Conservation (phyloP, 2,329 filamentous ascomycete species). For the Nannizzia gypsea region DNA sequence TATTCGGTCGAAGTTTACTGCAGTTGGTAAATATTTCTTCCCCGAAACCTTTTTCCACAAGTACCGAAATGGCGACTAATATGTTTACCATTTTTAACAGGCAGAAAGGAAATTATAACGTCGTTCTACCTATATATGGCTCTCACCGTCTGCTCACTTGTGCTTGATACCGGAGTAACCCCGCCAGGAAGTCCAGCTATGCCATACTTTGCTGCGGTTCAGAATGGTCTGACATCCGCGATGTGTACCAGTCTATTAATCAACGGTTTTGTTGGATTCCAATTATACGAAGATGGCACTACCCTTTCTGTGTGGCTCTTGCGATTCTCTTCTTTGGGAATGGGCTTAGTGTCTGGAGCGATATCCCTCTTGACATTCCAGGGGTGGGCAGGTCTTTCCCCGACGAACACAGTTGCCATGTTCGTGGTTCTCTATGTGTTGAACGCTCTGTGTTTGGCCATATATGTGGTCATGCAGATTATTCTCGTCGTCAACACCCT, state of each 20-base stretch:
- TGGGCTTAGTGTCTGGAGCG: constrained; percentile 77
- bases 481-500: constrained; percentile 80
- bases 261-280: constrained; percentile 97
- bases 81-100: constrained; percentile 24
- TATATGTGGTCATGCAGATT: constrained; percentile 81
- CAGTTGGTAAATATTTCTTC: constrained; percentile 58
- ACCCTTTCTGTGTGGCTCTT: constrained; percentile 88
- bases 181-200: constrained; percentile 70
- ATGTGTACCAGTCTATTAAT: constrained; percentile 81
- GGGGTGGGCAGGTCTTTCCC: constrained; percentile 72
- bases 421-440: constrained; percentile 88
- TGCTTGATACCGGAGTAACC: constrained; percentile 85
- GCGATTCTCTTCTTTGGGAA: constrained; percentile 61
- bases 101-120: constrained; percentile 60
- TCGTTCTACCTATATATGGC: constrained; percentile 98
- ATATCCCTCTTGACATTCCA: constrained; percentile 89
- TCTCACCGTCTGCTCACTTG: constrained; percentile 74
- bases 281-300: constrained; percentile 95
- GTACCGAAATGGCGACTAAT: constrained; percentile 1
- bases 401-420: constrained; percentile 74
- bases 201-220: constrained; percentile 81
- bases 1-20: constrained; percentile 93
- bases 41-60: neutral
- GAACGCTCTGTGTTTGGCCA: constrained; percentile 71
- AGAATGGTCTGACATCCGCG: constrained; percentile 74